phyloP scores from a whole-genome alignment of 192 early-diverging fungal species.

The Allomyces javanicus region DNA sequence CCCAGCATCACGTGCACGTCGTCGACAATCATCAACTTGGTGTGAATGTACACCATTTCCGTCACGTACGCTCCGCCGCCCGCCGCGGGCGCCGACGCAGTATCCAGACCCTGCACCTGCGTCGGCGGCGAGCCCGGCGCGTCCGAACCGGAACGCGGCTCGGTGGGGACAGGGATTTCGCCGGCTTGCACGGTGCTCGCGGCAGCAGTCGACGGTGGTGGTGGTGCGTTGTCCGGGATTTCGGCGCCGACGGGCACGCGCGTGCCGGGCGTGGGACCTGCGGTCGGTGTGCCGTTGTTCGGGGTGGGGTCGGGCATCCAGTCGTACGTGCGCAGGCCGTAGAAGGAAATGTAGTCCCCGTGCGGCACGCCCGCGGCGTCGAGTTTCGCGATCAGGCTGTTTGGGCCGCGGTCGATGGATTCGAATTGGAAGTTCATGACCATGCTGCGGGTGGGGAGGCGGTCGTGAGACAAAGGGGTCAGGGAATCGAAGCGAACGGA shows the following conservation, averaged over 20 bases:
- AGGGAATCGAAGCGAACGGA: too few relatives aligned
- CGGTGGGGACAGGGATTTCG: too few relatives aligned
- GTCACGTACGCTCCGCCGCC: conserved; percentile 17
- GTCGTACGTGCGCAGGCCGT: conserved; percentile 49
- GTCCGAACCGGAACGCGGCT: too few relatives aligned
- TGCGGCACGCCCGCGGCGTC: conserved; percentile 31
- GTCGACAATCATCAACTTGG: conserved; percentile 72
- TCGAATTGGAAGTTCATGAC: conserved; percentile 69
- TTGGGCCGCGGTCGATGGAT: conserved; percentile 50
- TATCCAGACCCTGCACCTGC: conserved; percentile 5
- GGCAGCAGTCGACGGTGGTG: neutral
- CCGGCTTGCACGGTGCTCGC: too few relatives aligned
- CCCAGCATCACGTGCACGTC: conserved; percentile 65
- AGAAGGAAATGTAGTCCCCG: conserved; percentile 48
- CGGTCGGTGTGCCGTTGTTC: conserved; percentile 14
- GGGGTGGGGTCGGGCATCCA: conserved; percentile 12
- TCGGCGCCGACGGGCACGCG: neutral
- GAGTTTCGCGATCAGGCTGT: conserved; percentile 40
- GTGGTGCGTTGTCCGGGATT: too few relatives aligned
- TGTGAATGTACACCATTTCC: conserved; percentile 72
- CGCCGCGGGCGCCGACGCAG: too few relatives aligned
- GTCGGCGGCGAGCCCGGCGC: neutral
- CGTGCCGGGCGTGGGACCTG: neutral
- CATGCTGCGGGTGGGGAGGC: conserved; percentile 4
- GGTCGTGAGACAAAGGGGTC: too few relatives aligned